Percentiles rank a stretch among this genome's conserved stretches.
Conservation (phyloP, 345 rosid species). For the Pistacia vera region DNA sequence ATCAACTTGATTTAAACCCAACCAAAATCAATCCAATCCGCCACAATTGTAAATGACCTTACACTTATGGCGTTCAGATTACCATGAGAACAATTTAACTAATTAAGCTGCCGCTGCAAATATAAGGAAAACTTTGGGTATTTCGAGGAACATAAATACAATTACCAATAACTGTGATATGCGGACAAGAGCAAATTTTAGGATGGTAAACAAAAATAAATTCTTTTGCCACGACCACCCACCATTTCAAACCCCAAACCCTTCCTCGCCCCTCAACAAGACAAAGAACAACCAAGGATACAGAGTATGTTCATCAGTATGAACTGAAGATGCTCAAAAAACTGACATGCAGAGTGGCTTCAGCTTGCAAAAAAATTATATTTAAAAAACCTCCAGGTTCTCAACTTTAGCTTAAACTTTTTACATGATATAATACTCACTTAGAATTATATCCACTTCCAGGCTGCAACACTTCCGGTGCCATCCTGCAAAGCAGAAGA, state of each 20-base stretch:
- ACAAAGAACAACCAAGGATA: background rate
- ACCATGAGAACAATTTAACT: too few species aligned
- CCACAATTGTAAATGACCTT: background rate
- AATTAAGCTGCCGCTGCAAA: background rate
- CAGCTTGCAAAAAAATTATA: background rate
- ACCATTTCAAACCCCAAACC: slow-evolving; percentile 7
- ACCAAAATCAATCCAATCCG: background rate
- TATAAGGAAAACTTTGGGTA: background rate
- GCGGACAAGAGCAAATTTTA: background rate
- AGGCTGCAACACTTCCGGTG: slow-evolving; percentile 98
- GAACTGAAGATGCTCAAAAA: background rate
- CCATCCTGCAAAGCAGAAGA: slow-evolving; percentile 77
- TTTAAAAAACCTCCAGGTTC: slow-evolving; percentile 1
- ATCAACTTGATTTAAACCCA: background rate
- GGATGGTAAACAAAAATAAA: background rate
- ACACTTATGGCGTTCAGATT: too few species aligned
- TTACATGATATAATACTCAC: slow-evolving; percentile 48
- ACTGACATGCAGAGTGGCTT: slow-evolving; percentile 2
- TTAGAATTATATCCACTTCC: slow-evolving; percentile 97
- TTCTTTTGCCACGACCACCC: slow-evolving; percentile 1
- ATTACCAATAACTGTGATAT: background rate
- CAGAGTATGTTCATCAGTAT: background rate
- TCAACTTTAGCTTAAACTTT: background rate
- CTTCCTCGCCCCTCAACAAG: background rate
- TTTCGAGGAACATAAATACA: background rate